Conservation (phyloP, 106 monocot species). For the Allium cepa region DNA sequence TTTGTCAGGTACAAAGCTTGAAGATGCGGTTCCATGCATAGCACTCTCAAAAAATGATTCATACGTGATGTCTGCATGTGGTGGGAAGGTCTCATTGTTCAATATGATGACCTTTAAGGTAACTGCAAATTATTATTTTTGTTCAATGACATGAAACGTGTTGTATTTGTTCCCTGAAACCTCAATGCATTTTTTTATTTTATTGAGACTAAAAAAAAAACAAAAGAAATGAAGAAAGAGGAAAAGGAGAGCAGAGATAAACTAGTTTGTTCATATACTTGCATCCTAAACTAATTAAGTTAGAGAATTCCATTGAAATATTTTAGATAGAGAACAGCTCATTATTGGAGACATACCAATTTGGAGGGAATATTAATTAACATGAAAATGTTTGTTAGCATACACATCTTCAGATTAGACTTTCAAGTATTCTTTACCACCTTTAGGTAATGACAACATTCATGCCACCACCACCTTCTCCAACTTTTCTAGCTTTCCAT, state of each 20-base stretch:
- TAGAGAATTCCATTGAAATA: too few species aligned
- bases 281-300: too few species aligned
- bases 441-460: slow-evolving; percentile 82
- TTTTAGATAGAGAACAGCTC: too few species aligned
- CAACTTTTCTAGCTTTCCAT: slow-evolving; percentile 92
- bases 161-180: background rate
- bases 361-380: too few species aligned
- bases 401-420: too few species aligned
- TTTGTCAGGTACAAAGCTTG: slow-evolving; percentile 23
- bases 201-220: too few species aligned
- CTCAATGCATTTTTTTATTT: background rate
- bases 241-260: too few species aligned
- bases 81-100: slow-evolving; percentile 29
- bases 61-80: slow-evolving; percentile 31
- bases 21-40: slow-evolving; percentile 26
- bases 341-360: too few species aligned
- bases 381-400: too few species aligned
- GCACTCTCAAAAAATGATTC: slow-evolving; percentile 28
- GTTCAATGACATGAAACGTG: background rate
- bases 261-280: too few species aligned
- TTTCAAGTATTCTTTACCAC: too few species aligned
- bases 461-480: slow-evolving; percentile 87
- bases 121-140: background rate
- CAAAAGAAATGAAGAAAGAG: too few species aligned
- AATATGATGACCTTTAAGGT: slow-evolving; percentile 32